Conservation (phyloP, 768 basidiomycete genomes). For the Tylopilus sp. region DNA sequence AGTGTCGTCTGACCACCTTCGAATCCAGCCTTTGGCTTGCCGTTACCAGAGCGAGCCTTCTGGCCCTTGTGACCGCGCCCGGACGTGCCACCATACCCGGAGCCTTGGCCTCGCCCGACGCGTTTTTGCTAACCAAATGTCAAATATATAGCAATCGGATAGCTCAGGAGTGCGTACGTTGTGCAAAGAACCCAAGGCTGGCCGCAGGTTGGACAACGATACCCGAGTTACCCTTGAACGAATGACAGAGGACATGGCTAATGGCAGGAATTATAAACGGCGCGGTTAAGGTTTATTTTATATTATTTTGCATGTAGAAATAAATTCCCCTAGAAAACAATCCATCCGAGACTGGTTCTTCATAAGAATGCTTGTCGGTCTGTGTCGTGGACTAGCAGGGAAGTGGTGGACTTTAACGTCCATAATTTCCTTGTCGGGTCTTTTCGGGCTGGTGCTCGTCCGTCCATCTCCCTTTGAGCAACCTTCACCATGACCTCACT, state of each 20-base stretch:
- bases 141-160: not conserved
- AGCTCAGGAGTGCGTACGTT: constrained; percentile 42
- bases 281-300: not conserved
- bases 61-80: constrained; percentile 96
- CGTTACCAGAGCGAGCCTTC: constrained; percentile 86
- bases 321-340: too few relatives aligned
- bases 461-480: not conserved
- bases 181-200: constrained; percentile 67
- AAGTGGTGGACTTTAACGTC: not conserved
- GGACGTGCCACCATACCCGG: constrained; percentile 87
- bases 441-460: not conserved
- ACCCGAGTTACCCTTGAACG: constrained; percentile 38
- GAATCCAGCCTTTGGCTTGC: constrained; percentile 78
- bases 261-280: constrained; percentile 35
- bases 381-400: too few relatives aligned
- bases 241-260: constrained; percentile 35
- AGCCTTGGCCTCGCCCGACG: constrained; percentile 90
- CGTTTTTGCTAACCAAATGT: constrained; percentile 74
- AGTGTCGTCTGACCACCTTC: constrained; percentile 98
- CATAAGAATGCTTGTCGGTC: too few relatives aligned
- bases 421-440: not conserved
- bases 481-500: constrained; percentile 31
- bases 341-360: too few relatives aligned
- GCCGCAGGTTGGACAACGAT: constrained; percentile 69
- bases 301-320: not conserved